Evolutionary conservation across 768 basidiomycete genomes (phyloP).

Genomic region (Tricholoma sp.): DNA sequence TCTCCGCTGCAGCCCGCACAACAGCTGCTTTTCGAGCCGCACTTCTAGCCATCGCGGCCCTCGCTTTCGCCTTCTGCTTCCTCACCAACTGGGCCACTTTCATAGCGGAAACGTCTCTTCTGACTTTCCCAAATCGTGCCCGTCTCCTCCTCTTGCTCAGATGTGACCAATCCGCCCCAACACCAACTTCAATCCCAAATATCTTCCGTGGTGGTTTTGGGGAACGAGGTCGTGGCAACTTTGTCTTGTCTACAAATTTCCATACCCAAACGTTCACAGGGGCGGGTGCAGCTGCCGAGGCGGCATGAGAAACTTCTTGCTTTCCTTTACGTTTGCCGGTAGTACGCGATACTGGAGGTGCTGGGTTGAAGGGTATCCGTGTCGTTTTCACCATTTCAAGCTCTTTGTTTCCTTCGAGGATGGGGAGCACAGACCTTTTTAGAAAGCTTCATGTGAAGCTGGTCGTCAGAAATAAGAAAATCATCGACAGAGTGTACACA

Average conservation of each 20-base stretch:
- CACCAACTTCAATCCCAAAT: constrained; percentile 39
- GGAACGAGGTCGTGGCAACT: background rate
- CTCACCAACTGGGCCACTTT: constrained; percentile 21
- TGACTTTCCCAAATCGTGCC: constrained; percentile 41
- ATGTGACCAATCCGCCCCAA: constrained; percentile 49
- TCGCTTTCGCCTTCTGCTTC: constrained; percentile 1
- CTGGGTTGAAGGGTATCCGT: constrained; percentile 19
- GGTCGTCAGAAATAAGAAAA: background rate
- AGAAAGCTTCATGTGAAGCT: constrained; percentile 39
- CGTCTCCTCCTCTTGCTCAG: constrained; percentile 50
- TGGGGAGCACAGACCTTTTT: constrained; percentile 46
- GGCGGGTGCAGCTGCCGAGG: constrained; percentile 5
- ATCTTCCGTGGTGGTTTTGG: constrained; percentile 1
- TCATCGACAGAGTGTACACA: constrained; percentile 18
- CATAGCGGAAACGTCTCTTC: constrained; percentile 36
- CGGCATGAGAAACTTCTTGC: constrained; percentile 16
- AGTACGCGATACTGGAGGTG: constrained; percentile 10
- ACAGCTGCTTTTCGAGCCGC: background rate
- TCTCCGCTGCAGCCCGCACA: background rate
- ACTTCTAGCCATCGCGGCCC: background rate
- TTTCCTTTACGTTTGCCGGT: constrained; percentile 12
- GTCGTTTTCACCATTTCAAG: constrained; percentile 38
- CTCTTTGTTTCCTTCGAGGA: constrained; percentile 35
- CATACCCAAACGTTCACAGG: constrained; percentile 39
- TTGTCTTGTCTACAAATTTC: constrained; percentile 18